These are phyloP conservation scores for Dothiorella sarmentorum DNA, from an alignment of 2,329 filamentous ascomycete genomes.

Conservation along the genomic window DNA sequence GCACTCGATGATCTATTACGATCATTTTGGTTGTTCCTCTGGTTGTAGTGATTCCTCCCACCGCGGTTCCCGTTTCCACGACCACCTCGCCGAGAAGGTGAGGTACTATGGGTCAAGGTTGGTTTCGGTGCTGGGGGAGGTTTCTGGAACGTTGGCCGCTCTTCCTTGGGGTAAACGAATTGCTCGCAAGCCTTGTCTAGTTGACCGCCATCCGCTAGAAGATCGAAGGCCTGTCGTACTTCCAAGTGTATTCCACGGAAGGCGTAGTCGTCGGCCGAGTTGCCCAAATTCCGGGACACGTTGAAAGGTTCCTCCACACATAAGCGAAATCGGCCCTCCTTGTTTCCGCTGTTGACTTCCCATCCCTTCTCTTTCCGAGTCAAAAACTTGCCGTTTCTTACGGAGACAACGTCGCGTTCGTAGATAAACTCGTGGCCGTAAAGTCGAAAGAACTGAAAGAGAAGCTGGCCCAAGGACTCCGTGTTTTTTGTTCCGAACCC, in stretches of 20 bases:
- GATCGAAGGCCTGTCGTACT: conserved; percentile 80
- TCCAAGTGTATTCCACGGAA: conserved; percentile 90
- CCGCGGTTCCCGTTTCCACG: conserved; percentile 46
- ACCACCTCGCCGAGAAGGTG: conserved; percentile 47
- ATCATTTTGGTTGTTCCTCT: conserved; percentile 45
- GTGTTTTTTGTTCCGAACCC: conserved; percentile 77
- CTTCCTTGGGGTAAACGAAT: conserved; percentile 75
- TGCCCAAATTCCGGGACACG: conserved; percentile 80
- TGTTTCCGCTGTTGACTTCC: conserved; percentile 58
- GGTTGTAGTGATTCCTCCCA: conserved; percentile 44
- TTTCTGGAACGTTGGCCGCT: conserved; percentile 57
- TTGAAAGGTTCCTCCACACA: conserved; percentile 99
- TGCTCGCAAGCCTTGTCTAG: conserved; percentile 82
- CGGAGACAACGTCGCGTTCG: conserved; percentile 76
- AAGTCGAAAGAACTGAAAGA: conserved; percentile 93
- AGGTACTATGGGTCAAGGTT: conserved; percentile 49
- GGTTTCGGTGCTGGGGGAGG: conserved; percentile 52
- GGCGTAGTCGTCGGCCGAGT: conserved; percentile 92
- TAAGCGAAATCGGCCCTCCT: conserved; percentile 64
- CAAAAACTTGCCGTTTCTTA: conserved; percentile 74
- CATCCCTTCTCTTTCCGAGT: conserved; percentile 85
- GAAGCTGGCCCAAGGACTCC: conserved; percentile 75
- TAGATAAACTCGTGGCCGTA: conserved; percentile 94
- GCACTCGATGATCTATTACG: conserved; percentile 59
- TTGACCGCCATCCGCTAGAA: conserved; percentile 69